Evolutionary conservation across 2,329 filamentous ascomycete genomes (phyloP), one percentile per base, ranked within the genome.

Genomic region (Elsinoe necatrix): DNA sequence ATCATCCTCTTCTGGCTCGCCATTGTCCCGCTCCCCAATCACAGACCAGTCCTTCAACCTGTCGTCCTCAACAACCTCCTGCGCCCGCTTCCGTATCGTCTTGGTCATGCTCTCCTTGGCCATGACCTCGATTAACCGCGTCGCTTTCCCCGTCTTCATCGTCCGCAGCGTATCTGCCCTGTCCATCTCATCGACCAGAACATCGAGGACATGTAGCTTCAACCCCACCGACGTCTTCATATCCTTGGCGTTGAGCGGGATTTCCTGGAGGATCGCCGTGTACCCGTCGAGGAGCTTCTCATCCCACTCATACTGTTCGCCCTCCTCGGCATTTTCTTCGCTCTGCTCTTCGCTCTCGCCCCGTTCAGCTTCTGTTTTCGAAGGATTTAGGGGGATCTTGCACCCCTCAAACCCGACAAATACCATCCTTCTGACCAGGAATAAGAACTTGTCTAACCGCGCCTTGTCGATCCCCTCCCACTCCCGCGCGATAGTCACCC

Each of bases 131-230:
- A 88, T 74, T 31, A 84, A 73, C 59, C 70, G 69, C 23, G 83
- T 73, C 54, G 88, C 60, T 29, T 66, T 68, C 57, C 77, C 72
- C 21, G 85, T 64, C 37, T 67, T 68, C 55, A 69, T 63, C 52
- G 70, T 68, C 59, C 70, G 65, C 39, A 70, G 65, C 34, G 80
- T 75, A 55, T 83, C 80, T 31, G 83, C 80, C 66, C 84, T 85
- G 71, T 91, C 87, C 64, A 91, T 71, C 77, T 96, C 91, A 69
- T 97, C 93, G 7, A 95, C 80, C 82, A 87, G 97, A 55, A 97
- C 80, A 73, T 98, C 93, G 61, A 95, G 71, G 12, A 91, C 80
- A 72, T 98, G 93, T 70, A 95, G 84, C 61, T 89, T 76, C 69
- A 98, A 68, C 0, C 93, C 93, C 63, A 93, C 87, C 0, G 92